Evolutionary conservation across 2,329 filamentous ascomycete genomes (phyloP).

Genomic region (Diaporthe sp.): DNA sequence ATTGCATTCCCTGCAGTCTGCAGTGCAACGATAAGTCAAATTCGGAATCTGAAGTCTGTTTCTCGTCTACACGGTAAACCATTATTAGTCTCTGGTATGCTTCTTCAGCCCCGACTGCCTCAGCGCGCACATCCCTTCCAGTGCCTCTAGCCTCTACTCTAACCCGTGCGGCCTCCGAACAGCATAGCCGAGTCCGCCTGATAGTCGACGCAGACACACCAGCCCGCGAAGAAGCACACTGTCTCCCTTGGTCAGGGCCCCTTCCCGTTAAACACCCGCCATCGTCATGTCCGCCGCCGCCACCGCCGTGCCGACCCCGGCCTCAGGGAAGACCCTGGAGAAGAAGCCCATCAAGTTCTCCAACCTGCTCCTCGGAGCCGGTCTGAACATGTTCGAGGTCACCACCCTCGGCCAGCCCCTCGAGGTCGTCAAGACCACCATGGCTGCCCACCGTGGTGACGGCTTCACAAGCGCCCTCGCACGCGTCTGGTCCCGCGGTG

Average conservation of each 20-base stretch:
- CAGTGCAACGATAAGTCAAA: constrained; percentile 9
- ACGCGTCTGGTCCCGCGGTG: constrained; percentile 94
- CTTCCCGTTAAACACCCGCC: constrained; percentile 57
- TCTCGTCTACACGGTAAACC: background rate
- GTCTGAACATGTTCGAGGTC: constrained; percentile 95
- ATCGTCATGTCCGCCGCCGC: constrained; percentile 74
- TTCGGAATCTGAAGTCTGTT: background rate
- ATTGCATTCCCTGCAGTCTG: constrained; percentile 8
- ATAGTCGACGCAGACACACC: constrained; percentile 32
- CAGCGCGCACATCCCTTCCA: background rate
- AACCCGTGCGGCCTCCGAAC: constrained; percentile 9
- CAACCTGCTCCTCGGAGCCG: constrained; percentile 94
- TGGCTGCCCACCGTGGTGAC: constrained; percentile 96
- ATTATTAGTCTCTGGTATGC: background rate
- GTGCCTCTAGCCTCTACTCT: background rate
- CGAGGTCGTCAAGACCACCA: constrained; percentile 99
- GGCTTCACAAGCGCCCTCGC: constrained; percentile 84
- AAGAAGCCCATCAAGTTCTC: constrained; percentile 99
- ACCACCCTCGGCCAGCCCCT: constrained; percentile 81
- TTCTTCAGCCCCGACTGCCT: background rate
- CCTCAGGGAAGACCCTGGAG: constrained; percentile 74
- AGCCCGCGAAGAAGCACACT: constrained; percentile 85
- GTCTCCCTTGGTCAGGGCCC: constrained; percentile 98
- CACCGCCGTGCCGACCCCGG: constrained; percentile 60
- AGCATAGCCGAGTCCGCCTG: constrained; percentile 21